Percentiles rank a stretch among this genome's conserved stretches.
Conservation (phyloP, 169 alveolate genomes). For the Babesia sp. region DNA sequence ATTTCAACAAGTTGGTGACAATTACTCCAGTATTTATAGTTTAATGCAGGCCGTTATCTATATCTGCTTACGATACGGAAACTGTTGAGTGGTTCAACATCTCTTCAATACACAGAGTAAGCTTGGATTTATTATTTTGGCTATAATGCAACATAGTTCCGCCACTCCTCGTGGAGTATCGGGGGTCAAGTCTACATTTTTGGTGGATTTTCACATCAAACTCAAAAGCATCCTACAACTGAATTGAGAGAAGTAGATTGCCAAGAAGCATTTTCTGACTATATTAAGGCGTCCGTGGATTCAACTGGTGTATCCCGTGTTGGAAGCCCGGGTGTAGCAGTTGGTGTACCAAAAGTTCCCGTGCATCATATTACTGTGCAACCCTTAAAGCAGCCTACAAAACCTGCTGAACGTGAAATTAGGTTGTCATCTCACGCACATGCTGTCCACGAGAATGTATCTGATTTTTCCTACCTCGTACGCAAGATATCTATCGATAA, state of each 20-base stretch:
- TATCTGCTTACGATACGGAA: conserved; percentile 94
- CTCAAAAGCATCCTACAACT: conserved; percentile 91
- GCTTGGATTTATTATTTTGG: not conserved
- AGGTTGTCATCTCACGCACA: conserved; percentile 81
- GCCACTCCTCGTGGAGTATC: conserved; percentile 91
- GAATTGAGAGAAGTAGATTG: conserved; percentile 80
- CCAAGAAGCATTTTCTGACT: conserved; percentile 28
- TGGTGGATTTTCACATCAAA: conserved; percentile 95
- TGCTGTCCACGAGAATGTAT: conserved; percentile 80
- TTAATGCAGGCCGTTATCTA: conserved; percentile 77
- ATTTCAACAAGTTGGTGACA: conserved; percentile 64
- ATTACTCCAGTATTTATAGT: not conserved
- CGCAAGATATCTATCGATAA: conserved; percentile 87
- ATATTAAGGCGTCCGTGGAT: conserved; percentile 9
- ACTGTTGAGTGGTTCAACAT: conserved; percentile 92
- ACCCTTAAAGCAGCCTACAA: not conserved
- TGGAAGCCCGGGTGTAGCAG: not conserved
- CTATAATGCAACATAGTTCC: conserved; percentile 54
- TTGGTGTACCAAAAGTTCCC: conserved; percentile 25
- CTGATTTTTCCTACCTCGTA: conserved; percentile 81
- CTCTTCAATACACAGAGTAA: conserved; percentile 87
- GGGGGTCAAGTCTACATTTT: conserved; percentile 87
- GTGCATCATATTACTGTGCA: not conserved
- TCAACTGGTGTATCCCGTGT: not conserved
- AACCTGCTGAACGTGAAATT: conserved; percentile 69